These are phyloP conservation scores for Zygoascus hellenicus DNA, from an alignment of 1,139 yeast genomes.

Conservation along the genomic window DNA sequence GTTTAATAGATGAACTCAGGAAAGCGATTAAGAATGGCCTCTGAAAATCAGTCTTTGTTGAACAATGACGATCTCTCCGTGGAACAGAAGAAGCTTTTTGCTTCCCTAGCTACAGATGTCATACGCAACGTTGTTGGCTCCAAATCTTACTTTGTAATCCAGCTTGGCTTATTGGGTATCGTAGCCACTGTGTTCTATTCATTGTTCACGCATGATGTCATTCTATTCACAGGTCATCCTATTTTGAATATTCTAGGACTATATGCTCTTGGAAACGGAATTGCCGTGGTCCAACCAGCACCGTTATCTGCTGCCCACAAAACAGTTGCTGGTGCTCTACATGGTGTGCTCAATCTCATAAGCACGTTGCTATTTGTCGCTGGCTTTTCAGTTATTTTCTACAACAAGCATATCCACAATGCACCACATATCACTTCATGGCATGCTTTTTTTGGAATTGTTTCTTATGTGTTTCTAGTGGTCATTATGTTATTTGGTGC, in stretches of 20 bases:
- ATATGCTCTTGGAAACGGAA: conserved; percentile 20
- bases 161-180: conserved; percentile 7
- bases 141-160: conserved; percentile 4
- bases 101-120: conserved; percentile 2
- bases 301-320: conserved; percentile 24
- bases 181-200: conserved; percentile 14
- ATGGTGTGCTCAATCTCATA: conserved; percentile 26
- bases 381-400: conserved; percentile 24
- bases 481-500: conserved; percentile 23
- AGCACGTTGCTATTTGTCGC: conserved; percentile 18
- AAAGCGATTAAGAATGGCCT: conserved; percentile 1
- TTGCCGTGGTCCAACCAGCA: conserved; percentile 24
- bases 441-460: conserved; percentile 29
- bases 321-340: conserved; percentile 25
- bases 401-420: conserved; percentile 25
- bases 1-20: neutral
- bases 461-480: conserved; percentile 21
- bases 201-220: conserved; percentile 18
- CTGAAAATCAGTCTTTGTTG: conserved; percentile 2
- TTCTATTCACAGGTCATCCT: conserved; percentile 26
- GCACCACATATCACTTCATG: conserved; percentile 28
- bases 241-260: conserved; percentile 23
- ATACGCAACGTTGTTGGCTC: neutral
- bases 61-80: neutral
- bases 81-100: neutral